Base-by-base conservation (phyloP, 768 basidiomycete genomes). In the Multifurca ochricompacta region DNA sequence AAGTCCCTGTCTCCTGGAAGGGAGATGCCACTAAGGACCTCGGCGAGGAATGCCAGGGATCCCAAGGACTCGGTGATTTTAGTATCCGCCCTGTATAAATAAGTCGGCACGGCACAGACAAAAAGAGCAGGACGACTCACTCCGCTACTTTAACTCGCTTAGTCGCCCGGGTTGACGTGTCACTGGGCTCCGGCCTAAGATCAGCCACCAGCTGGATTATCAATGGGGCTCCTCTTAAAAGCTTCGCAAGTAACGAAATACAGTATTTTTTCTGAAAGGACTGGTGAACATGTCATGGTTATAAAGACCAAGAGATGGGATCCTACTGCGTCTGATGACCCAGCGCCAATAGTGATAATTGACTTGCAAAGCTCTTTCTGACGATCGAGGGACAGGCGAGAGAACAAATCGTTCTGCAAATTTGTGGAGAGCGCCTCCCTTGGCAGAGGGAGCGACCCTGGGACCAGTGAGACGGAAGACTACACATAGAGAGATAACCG, bases 1-100 rank as follows among this genome's bases (percentile, higher is more conserved):
- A 95, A 75, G 35, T 87, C 81, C 27, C 83, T 70, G 18, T 87
- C 85, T 19, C 82, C 86, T 0, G 84, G 80, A 27, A 91, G 68
- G 1, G 77, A 64, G 28, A 75, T 74, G n/a, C 83, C 74, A 30
- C 76, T 80, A 10, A 94, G 68, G 23, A 87, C 75, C 66, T 95
- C 93, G 1, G 81, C 76, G 23, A 92, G 67, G 18, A 85, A 66
- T 18, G 70, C 77, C 50, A 91, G 66, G 4, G 75, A 69, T 9
- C 75, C 71, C 25, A 46, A 37, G 5, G 32, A 23, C 18, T 57
- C 45, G 8, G 45, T 4, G 31, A 10, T 28, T 13, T 46, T 34
- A 28, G n/a, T 19, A 32, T 47, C 51, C 45, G 13, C 45, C 25
- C 56, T 57, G 32, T 45, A 28, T 5, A 18, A 44, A 51, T 35